Percentiles rank a stretch among this genome's conserved stretches.
Evolutionary conservation across 352 stramenopile species (phyloP).

Genomic region (Elongisporangium anandrum): DNA sequence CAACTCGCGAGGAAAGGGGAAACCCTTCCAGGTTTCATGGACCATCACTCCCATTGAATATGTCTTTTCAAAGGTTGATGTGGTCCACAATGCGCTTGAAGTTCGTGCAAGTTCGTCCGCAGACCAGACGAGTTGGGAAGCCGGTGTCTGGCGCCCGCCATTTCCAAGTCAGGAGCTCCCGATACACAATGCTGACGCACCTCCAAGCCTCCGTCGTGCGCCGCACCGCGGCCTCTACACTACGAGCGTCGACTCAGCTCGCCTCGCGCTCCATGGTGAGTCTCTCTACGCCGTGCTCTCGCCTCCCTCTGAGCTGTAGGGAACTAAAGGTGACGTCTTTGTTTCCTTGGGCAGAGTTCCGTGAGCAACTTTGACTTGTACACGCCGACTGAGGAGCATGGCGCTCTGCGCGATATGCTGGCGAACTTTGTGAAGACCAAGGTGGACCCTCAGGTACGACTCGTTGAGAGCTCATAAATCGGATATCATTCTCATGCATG

Average conservation of each 20-base stretch:
- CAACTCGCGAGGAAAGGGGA: background rate
- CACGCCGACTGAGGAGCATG: constrained; percentile 87
- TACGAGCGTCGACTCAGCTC: background rate
- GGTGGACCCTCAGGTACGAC: constrained; percentile 93
- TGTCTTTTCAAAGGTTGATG: constrained; percentile 1
- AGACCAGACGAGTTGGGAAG: constrained; percentile 5
- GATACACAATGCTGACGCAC: background rate
- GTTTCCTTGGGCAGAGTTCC: constrained; percentile 3
- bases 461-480: background rate
- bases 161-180: background rate
- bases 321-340: background rate
- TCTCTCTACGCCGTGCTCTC: background rate
- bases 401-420: constrained; percentile 92
- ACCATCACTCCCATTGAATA: background rate
- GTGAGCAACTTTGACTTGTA: constrained; percentile 63
- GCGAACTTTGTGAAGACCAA: constrained; percentile 92
- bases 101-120: constrained; percentile 12
- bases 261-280: background rate
- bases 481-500: background rate
- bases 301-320: background rate
- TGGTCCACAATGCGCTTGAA: constrained; percentile 22
- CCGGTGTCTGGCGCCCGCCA: background rate
- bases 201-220: background rate
- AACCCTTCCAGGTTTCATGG: constrained; percentile 1
- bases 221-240: background rate